Evolutionary conservation across 2,329 filamentous ascomycete species (phyloP).

Genomic region (Sphaerostilbella broomeana): DNA sequence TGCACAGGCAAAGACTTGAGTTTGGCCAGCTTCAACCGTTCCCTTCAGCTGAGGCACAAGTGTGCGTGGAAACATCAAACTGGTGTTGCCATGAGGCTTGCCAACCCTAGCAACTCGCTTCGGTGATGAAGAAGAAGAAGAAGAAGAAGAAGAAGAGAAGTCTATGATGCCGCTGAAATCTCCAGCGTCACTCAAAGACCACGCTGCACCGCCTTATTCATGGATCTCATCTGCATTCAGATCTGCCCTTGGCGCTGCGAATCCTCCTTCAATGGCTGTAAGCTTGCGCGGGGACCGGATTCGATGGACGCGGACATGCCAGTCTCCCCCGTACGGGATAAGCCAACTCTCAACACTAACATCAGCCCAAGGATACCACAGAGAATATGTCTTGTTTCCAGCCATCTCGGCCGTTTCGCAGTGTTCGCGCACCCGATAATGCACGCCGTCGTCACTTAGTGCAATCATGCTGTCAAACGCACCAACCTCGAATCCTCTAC

Average conservation of each 20-base stretch:
- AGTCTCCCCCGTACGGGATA: slow-evolving; percentile 2
- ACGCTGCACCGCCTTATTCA: not conserved
- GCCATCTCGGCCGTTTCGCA: slow-evolving; percentile 4
- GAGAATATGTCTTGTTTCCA: not conserved
- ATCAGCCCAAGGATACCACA: slow-evolving; percentile 4
- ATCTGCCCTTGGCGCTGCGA: slow-evolving; percentile 6
- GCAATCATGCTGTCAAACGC: slow-evolving; percentile 11
- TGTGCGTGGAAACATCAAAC: slow-evolving; percentile 9
- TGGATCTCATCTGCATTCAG: not conserved
- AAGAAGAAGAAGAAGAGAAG: too few species aligned
- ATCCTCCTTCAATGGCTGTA: slow-evolving; percentile 6
- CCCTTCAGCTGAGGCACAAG: slow-evolving; percentile 8
- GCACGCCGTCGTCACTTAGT: slow-evolving; percentile 4
- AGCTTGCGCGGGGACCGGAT: slow-evolving; percentile 7
- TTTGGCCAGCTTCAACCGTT: slow-evolving; percentile 1
- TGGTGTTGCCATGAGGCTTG: slow-evolving; percentile 10
- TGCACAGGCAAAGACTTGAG: slow-evolving; percentile 2
- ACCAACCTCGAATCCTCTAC: slow-evolving; percentile 5
- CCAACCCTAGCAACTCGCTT: not conserved
- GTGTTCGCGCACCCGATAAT: slow-evolving; percentile 9
- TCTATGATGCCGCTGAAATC: slow-evolving; percentile 6
- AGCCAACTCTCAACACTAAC: slow-evolving; percentile 7
- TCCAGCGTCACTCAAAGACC: not conserved
- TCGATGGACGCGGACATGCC: slow-evolving; percentile 9
- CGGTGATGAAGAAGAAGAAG: too few species aligned